These are phyloP conservation scores for Rosa hybrid DNA, from an alignment of 331 rosid species.

Conservation along the genomic window DNA sequence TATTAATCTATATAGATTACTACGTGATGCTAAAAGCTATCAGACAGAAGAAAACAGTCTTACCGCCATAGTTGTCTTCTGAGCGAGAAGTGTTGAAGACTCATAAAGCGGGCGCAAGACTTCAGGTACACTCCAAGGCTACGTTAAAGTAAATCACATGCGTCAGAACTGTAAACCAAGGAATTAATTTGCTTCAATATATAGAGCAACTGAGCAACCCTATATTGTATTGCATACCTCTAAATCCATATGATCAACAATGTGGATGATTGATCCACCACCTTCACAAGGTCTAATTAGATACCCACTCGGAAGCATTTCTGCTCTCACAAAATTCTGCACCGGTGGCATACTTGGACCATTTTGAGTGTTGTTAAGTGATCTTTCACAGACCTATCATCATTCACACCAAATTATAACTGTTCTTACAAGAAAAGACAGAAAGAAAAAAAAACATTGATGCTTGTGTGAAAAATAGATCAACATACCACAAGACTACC, in stretches of 20 bases:
- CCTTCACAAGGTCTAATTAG: slow-evolving; percentile 97
- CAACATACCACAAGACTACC: slow-evolving; percentile 92
- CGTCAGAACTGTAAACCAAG: slow-evolving; percentile 27
- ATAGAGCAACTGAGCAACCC: background rate
- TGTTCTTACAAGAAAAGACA: background rate
- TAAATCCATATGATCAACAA: slow-evolving; percentile 89
- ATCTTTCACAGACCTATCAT: slow-evolving; percentile 91
- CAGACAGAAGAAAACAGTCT: slow-evolving; percentile 25
- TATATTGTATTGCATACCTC: slow-evolving; percentile 53
- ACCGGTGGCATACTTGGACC: slow-evolving; percentile 95
- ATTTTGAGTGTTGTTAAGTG: slow-evolving; percentile 96
- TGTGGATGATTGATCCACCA: slow-evolving; percentile 92
- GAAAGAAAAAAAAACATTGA: background rate
- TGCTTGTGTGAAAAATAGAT: background rate
- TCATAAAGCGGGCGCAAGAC: slow-evolving; percentile 93
- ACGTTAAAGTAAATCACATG: slow-evolving; percentile 21
- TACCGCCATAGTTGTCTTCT: slow-evolving; percentile 93
- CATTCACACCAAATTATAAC: slow-evolving; percentile 7
- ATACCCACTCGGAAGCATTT: slow-evolving; percentile 89
- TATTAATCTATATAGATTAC: background rate
- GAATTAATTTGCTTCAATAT: slow-evolving; percentile 14
- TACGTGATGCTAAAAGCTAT: background rate
- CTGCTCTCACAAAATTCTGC: slow-evolving; percentile 93
- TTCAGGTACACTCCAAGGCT: slow-evolving; percentile 99
- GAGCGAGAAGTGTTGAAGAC: slow-evolving; percentile 90